Evolutionary conservation across 805 yeast species (phyloP), one percentile per base, ranked within the genome.

Genomic region (Candida odintsovae): DNA sequence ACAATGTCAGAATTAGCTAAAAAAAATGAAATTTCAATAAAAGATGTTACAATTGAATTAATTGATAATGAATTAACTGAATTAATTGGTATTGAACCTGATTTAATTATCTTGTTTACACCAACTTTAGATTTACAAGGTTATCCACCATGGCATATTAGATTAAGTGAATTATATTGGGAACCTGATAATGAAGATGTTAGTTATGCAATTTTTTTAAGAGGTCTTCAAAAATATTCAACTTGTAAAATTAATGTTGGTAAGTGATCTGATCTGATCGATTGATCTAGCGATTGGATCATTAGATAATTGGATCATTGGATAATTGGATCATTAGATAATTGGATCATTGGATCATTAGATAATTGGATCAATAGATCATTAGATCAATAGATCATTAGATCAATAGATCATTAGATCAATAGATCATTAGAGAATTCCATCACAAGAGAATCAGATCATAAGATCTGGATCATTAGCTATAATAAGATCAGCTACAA

Each of bases 121-220:
- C 96, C 97, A n/a, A 72, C 75, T 12, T 71, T 94, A 52, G 95
- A 90, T 62, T 74, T 94, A 42, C 95, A 90, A 65, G 97, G 96
- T 16, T 94, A 83, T 64, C 98, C 98, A 19, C 99, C 99, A 25
- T 94, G 99, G 99, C 98, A 92, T 61, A 79, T 89, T 31, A 77
- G 99, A 51, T 75, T 95, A 44, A 78, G 90, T 7, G 99, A 94
- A 62, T 80, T 94, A 59, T 90, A 83, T 67, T 86, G 95, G 87
- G 92, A 89, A 60, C 84, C 85, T 2, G 96, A 88, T 63, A 90
- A 90, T 64, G 80, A 75, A 49, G 80, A 76, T 46, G 95, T 89
- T 41, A 77, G 80, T 33, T 90, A 90, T 63, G 83, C 90, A 13
- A 94, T 89, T 18, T 90, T 87, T 63, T 73, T 86, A 44, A 75